Base-by-base conservation (phyloP, 2,329 filamentous ascomycete genomes). In the Alternaria sp. region DNA sequence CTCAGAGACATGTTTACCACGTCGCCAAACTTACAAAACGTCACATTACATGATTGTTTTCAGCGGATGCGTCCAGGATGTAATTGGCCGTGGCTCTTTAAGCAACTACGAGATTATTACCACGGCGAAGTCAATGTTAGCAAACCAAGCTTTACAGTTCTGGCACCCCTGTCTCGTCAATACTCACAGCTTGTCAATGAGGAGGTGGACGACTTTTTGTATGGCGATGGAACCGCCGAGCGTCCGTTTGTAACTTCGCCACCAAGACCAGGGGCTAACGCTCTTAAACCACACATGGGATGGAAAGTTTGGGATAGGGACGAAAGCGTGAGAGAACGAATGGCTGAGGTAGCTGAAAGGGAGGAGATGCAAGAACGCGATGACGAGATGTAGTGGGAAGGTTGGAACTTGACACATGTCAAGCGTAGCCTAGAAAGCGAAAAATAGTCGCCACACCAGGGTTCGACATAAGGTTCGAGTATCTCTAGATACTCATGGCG, bases 301-400 rank as follows among this genome's bases (percentile, higher is more conserved):
- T 67, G 64, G 64, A 51, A 54, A 18, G 26, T 67, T 3, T 48
- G 63, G 44, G 39, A 59, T 5, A 36, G 51, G 7, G 58, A 67
- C 30, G 28, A 47, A 12, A 41, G 32, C 18, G 44, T 53, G 3
- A 49, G 38, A 7, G 54, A 58, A 11, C 55, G 51, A 16, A 53
- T 61, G 54, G 5, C 22, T 12, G 54, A 57, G 20, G 28, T 57
- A 24, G 24, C n/a, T 12, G 42, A 36, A 12, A 34, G 48, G 7
- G 43, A 26, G 28, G 46, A 42, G 14, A 24, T 52, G 47, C 41
- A 41, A 20, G 41, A 46, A 12, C 18, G 38, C 6, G 54, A 48
- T 20, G 18, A 18, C 3, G 32, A 41, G 26, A 42, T 26, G 26
- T 41, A 55, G 44, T 12, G 28, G n/a, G 7, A 3, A 11, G 6